Base-by-base conservation (phyloP, 805 yeast species). In the Ogataea chonburiensis region DNA sequence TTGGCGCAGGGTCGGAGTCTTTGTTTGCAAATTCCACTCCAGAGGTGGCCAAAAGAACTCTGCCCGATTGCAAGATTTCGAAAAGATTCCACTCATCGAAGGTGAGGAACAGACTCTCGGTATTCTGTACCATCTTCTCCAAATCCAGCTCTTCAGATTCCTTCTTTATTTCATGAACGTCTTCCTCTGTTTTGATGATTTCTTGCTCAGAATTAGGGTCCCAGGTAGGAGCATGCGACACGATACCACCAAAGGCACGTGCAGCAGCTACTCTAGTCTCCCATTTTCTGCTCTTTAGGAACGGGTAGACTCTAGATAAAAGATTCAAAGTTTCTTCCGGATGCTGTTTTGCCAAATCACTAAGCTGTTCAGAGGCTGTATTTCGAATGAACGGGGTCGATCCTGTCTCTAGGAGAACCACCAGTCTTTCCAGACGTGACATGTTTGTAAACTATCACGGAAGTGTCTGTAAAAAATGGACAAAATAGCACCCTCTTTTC, bases 221-320 rank as follows among this genome's bases (percentile, higher is more conserved):
- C 98, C 98, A 93, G 19, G 68, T 52, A 0, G 74, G 71, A 1
- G 89, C 79, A 59, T 86, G 81, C 28, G 77, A 75, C 3, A 88
- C 91, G 18, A 93, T 88, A 3, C 95, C 95, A 7, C 98, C 98
- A 49, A 93, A 75, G 0, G 98, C 98, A 37, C 87, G 68, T 1
- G 97, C 96, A 1, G 99, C 93, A 1, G 98, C 80, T 1, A 85
- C 81, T 58, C 99, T 73, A 0, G 98, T 89, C 59, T 93, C 99
- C 99, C 99, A 93, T 62, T 81, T 87, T 40, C 70, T 73, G 17
- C 87, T 78, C 52, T 79, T 75, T 40, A 93, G 68, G 57, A 79
- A 93, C 0, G 99, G 98, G 51, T 88, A 86, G 1, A 93, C 95
- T 41, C 98, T 71, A 11, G 95, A 86, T 21, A 93, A 64, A 26